phyloP scores from a whole-genome alignment of 352 stramenopile genomes.

The Hyaloperonospora brassicae region DNA sequence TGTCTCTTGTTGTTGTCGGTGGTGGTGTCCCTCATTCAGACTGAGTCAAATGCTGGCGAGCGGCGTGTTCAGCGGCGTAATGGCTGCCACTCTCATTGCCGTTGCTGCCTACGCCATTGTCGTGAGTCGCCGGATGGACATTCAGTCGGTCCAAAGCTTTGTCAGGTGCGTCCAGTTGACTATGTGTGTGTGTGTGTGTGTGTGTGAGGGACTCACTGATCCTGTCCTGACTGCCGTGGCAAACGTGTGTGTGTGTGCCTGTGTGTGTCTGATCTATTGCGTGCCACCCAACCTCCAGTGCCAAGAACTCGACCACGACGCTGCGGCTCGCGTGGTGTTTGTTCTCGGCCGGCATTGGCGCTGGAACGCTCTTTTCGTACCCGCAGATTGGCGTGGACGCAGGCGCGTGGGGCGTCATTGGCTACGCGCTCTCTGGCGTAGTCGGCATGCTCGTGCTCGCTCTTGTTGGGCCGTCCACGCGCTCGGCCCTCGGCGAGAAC shows the following conservation, averaged over 20 bases:
- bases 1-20: background rate
- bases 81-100: conserved; percentile 52
- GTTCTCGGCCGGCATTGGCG: conserved; percentile 69
- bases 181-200: background rate
- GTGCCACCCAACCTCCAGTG: conserved; percentile 16
- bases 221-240: background rate
- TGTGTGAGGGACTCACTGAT: no score
- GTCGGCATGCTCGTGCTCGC: conserved; percentile 50
- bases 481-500: conserved; percentile 54
- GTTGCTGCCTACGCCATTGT: conserved; percentile 60
- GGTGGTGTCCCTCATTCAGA: conserved; percentile 9
- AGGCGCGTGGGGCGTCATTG: conserved; percentile 67
- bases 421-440: conserved; percentile 59
- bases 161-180: conserved; percentile 31
- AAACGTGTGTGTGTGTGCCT: conserved; percentile 15
- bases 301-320: conserved; percentile 55
- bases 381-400: conserved; percentile 65
- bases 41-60: conserved; percentile 36
- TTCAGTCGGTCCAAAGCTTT: conserved; percentile 54
- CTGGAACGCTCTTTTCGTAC: conserved; percentile 70
- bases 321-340: conserved; percentile 68
- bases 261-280: no score
- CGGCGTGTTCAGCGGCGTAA: conserved; percentile 43
- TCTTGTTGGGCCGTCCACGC: conserved; percentile 45
- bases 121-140: conserved; percentile 43